phyloP scores from a whole-genome alignment of 2,329 filamentous ascomycete species.

The Trichoderma cornu-damae region DNA sequence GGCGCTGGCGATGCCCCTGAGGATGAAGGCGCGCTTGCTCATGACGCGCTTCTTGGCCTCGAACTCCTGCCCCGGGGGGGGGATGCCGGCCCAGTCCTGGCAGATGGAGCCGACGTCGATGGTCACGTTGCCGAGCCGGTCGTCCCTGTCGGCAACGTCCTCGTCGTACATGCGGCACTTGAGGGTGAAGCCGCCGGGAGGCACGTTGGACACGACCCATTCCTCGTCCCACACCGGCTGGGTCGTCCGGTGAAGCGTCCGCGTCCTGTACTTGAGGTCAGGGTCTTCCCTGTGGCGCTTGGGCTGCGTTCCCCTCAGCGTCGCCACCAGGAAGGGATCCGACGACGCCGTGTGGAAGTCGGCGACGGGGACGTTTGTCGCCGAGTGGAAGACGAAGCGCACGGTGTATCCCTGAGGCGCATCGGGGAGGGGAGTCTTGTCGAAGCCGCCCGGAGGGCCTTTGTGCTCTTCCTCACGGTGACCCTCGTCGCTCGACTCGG shows the following conservation, averaged over 20 bases:
- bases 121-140: conserved; percentile 81
- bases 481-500: conserved; percentile 1
- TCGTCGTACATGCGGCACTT: conserved; percentile 89
- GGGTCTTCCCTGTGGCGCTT: conserved; percentile 84
- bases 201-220: conserved; percentile 86
- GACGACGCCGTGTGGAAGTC: conserved; percentile 73
- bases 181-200: conserved; percentile 71
- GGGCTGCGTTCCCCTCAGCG: conserved; percentile 65
- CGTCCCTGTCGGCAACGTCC: conserved; percentile 78
- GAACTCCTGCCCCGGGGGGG: conserved; percentile 53
- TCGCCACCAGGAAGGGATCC: conserved; percentile 76
- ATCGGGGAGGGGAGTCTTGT: conserved; percentile 69
- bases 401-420: conserved; percentile 76
- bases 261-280: conserved; percentile 65
- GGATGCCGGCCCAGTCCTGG: conserved; percentile 64
- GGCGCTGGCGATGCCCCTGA: conserved; percentile 63
- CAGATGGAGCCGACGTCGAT: conserved; percentile 56
- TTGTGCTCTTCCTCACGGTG: conserved; percentile 23
- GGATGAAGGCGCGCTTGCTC: conserved; percentile 78
- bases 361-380: conserved; percentile 73
- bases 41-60: conserved; percentile 77
- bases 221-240: conserved; percentile 77
- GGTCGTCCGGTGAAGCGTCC: conserved; percentile 64
- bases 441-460: conserved; percentile 69
- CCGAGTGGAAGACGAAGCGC: conserved; percentile 77